Evolutionary conservation across 257 asterid genomes (phyloP), one percentile per base, ranked within the genome.

Genomic region (Fraxinus quadrangulata): DNA sequence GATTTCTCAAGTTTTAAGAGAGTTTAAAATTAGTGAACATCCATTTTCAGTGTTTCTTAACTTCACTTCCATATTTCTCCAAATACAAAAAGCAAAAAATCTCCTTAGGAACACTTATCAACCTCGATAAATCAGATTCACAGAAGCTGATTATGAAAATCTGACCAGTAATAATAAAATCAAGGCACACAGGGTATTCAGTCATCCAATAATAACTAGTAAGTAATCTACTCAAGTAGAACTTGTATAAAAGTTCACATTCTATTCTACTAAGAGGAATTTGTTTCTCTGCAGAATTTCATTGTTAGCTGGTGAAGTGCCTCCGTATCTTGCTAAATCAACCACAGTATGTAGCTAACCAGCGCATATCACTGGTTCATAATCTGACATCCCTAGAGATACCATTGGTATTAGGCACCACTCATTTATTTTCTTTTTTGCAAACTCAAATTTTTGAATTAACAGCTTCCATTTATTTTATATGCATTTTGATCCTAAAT

Each of bases 21-120:
- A 76, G 54, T 71, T 65, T 36, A 76, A 76, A 45, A 76, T 76
- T 59, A 61, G 68, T 63, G 12, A 26, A n/a, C 19, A 61, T 65
- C 59, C 14, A 24, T 16, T 71, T 65, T 70, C 30, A 70, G 33
- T 47, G 30, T 26, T 63, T 63, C 69, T 63, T 26, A 10, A 56
- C 24, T 26, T 24, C 69, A 24, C 69, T 23, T 63, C 7, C 36
- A 24, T 54, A 68, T 72, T 65, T 77, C 73, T 66, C 13, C 71
- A 74, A 39, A 17, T 11, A 12, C 28, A 63, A 63, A 9, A 26
- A 23, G 33, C 36, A 63, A 63, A 63, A 63, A 16, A 3, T 63
- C 69, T 26, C 33, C 7, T 3, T 36, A 26, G 13, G 13, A 23
- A 63, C 36, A 63, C 69, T 63, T 26, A 21, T 24, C 34, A 63